These are phyloP conservation scores for Cyamopsis tetragonoloba DNA, from an alignment of 306 rosid species.

Conservation along the genomic window DNA sequence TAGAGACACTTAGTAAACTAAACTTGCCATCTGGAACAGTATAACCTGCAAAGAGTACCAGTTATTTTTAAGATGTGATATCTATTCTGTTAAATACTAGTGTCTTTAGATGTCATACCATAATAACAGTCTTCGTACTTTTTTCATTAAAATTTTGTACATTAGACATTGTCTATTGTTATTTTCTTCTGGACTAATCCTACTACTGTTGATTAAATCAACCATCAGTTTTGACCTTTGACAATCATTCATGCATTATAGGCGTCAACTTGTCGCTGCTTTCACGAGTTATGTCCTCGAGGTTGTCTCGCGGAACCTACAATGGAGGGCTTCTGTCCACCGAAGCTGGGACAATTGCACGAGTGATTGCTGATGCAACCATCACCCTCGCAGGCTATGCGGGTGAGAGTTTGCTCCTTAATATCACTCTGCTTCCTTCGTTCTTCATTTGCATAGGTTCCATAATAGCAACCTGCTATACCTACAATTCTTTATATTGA, in stretches of 20 bases:
- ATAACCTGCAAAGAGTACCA: background rate
- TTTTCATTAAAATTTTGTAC: background rate
- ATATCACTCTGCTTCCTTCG: conserved; percentile 68
- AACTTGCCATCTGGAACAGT: background rate
- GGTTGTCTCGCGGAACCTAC: conserved; percentile 87
- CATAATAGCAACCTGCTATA: conserved; percentile 68
- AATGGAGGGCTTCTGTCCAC: conserved; percentile 82
- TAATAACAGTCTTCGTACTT: no score
- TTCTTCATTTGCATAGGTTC: conserved; percentile 67
- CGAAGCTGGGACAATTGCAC: conserved; percentile 82
- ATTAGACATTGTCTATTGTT: background rate
- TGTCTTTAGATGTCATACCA: no score
- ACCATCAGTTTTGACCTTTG: no score
- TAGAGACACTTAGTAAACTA: background rate
- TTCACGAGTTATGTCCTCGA: conserved; percentile 84
- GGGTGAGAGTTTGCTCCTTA: conserved; percentile 71
- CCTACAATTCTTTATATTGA: conserved; percentile 81
- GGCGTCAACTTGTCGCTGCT: conserved; percentile 87
- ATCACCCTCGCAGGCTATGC: conserved; percentile 72
- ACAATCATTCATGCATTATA: conserved; percentile 17
- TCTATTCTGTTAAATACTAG: no score
- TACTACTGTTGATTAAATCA: no score
- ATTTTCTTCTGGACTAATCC: background rate
- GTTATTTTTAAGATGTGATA: background rate
- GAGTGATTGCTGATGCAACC: conserved; percentile 76